A percentile compares a stretch with the other conserved stretches of the same genome.
Conservation (phyloP, 805 yeast genomes). For the Starmerella kuoi region DNA sequence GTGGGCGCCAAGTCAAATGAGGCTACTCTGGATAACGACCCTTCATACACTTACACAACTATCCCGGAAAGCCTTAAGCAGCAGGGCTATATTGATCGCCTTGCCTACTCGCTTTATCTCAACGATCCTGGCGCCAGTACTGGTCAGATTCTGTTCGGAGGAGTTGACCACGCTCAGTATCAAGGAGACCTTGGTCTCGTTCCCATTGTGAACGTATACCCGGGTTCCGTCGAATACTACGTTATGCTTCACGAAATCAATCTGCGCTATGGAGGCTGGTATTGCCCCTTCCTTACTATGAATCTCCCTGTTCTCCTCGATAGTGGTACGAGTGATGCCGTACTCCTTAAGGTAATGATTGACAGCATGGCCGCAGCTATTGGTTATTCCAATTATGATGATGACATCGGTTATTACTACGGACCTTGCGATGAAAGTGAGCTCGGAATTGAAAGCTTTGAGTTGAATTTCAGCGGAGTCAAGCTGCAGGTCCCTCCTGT, state of each 20-base stretch:
- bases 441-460: constrained; percentile 24
- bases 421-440: constrained; percentile 29
- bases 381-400: constrained; percentile 31
- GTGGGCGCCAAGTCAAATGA: constrained; percentile 28
- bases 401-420: constrained; percentile 28
- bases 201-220: constrained; percentile 22
- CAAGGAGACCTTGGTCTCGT: constrained; percentile 30
- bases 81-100: constrained; percentile 33
- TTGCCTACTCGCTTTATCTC: constrained; percentile 38
- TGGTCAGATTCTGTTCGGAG: constrained; percentile 37
- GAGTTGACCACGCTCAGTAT: constrained; percentile 35
- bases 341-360: constrained; percentile 33
- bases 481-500: constrained; percentile 36
- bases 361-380: constrained; percentile 25
- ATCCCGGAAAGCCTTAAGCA: constrained; percentile 28
- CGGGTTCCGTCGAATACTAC: constrained; percentile 8
- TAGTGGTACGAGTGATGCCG: constrained; percentile 43
- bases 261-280: constrained; percentile 2
- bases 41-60: constrained; percentile 22
- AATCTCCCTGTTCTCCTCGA: constrained; percentile 42
- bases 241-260: constrained; percentile 16
- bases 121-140: constrained; percentile 26
- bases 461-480: constrained; percentile 42
- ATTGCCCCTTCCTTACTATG: constrained; percentile 5
- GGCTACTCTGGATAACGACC: constrained; percentile 18